Base-by-base conservation (phyloP, 2,329 filamentous ascomycete species). In the Trichothecium sympodiale region DNA sequence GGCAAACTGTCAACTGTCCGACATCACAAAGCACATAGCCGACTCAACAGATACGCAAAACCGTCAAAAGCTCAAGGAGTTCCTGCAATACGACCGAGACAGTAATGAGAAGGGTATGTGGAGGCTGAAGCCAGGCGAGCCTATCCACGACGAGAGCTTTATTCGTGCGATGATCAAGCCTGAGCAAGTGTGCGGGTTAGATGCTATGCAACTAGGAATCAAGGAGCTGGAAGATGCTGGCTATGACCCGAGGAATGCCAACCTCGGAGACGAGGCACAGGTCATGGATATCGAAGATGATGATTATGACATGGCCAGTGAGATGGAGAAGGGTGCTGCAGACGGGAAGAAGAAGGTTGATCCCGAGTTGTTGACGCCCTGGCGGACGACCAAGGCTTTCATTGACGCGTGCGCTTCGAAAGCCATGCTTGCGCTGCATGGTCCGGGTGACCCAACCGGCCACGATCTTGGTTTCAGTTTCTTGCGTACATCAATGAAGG, bases 401-500 rank as follows among this genome's bases (percentile, higher is more conserved):
- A 74, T 95, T 40, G 83, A 95, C 45, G 91, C 91, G 2, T 89
- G 85, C 34, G 80, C 87, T 41, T 86, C 87, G 40, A 98, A 98
- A 55, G 91, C 91, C 3, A 98, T 98, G 91, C 72, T 98, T 31
- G 83, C 88, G 47, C 71, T 98, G 10, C 88, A 95, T 48, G 91
- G 91, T 15, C 85, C 93, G 45, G 91, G 91, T 38, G 91, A 98
- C 53, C 91, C 91, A 4, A 94, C 89, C 1, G 87, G 87, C 17
- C 83, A 88, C 49, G 91, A 91, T 2, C 78, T 95, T 40, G 91
- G 85, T 3, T 94, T 96, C 64, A 95, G 85, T 54, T 95, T 98
- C 57, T 88, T 98, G 56, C 87, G 91, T 52, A 95, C 88, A 0
- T 94, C 86, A 1, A 98, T 98, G 91, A 98, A 98, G 60, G 91